Conservation (phyloP, 306 rosid species). For the Pueraria montana region DNA sequence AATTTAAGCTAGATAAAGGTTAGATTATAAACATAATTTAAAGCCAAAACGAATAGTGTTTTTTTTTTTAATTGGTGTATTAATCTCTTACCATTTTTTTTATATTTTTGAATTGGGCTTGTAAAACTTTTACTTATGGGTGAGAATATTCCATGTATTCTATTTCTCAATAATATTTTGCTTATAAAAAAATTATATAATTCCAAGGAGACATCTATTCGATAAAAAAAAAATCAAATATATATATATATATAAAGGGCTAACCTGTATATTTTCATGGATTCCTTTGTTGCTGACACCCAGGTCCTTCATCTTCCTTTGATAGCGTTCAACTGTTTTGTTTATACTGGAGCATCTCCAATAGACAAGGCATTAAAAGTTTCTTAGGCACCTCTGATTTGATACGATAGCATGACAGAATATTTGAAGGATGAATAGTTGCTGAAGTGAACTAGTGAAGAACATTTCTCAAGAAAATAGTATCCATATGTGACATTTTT, state of each 20-base stretch:
- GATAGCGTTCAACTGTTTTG: constrained; percentile 86
- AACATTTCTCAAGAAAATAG: constrained; percentile 25
- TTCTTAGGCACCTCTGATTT: constrained; percentile 30
- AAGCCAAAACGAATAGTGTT: too few species aligned
- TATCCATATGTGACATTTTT: background rate
- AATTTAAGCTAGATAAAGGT: too few species aligned
- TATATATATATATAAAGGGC: background rate
- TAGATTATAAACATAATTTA: too few species aligned
- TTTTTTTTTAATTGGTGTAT: too few species aligned
- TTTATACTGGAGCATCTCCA: constrained; percentile 70
- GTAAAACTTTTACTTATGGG: too few species aligned
- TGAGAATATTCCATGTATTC: too few species aligned
- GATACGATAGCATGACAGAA: background rate
- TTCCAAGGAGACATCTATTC: too few species aligned
- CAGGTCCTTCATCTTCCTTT: constrained; percentile 65
- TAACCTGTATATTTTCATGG: constrained; percentile 68
- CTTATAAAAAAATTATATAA: too few species aligned
- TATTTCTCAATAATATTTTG: too few species aligned
- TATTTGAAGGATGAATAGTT: background rate
- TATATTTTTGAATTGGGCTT: too few species aligned
- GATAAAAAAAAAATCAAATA: too few species aligned
- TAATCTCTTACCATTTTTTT: too few species aligned
- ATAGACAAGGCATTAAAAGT: constrained; percentile 18
- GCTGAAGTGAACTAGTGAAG: background rate
- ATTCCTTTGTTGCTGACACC: constrained; percentile 42